phyloP scores from a whole-genome alignment of 768 basidiomycete genomes.

The Auricularia heimuer region DNA sequence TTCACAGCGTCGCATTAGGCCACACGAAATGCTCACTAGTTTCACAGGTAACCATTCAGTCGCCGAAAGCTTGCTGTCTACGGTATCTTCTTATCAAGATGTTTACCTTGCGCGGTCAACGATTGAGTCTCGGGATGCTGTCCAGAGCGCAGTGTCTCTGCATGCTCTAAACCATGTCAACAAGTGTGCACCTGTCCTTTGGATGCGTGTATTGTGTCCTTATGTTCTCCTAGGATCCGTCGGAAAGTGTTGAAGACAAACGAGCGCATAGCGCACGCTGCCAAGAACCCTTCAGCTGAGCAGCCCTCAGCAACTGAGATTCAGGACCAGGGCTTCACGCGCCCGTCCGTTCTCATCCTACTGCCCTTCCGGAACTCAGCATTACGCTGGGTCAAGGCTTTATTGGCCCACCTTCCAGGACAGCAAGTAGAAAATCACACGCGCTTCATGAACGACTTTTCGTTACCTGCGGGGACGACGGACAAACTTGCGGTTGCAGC shows the following conservation, averaged over 20 bases:
- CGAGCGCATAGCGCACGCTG: constrained; percentile 70
- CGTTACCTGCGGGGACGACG: constrained; percentile 62
- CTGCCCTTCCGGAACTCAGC: constrained; percentile 90
- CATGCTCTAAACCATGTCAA: constrained; percentile 85
- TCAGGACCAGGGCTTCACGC: constrained; percentile 96
- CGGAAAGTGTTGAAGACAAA: constrained; percentile 88
- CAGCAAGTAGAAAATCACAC: constrained; percentile 84
- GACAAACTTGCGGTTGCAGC: constrained; percentile 74
- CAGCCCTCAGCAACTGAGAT: constrained; percentile 56
- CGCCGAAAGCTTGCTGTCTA: constrained; percentile 35
- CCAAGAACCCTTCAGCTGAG: constrained; percentile 42
- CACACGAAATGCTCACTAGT: constrained; percentile 19
- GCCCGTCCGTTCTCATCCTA: constrained; percentile 86
- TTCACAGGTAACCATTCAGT: background rate
- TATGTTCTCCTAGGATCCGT: constrained; percentile 58
- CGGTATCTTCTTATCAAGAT: constrained; percentile 61
- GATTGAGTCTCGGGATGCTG: constrained; percentile 50
- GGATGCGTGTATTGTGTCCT: background rate
- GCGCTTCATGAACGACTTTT: constrained; percentile 76
- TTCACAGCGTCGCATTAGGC: constrained; percentile 41
- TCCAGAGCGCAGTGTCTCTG: constrained; percentile 61
- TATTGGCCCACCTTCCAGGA: constrained; percentile 65
- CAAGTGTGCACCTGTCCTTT: constrained; percentile 44
- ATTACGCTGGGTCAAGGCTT: constrained; percentile 67
- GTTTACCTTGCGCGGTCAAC: constrained; percentile 60